A percentile compares a stretch with the other conserved stretches of the same genome.
These are phyloP conservation scores for Salix arbutifolia DNA, from an alignment of 345 rosid species.

Conservation along the genomic window DNA sequence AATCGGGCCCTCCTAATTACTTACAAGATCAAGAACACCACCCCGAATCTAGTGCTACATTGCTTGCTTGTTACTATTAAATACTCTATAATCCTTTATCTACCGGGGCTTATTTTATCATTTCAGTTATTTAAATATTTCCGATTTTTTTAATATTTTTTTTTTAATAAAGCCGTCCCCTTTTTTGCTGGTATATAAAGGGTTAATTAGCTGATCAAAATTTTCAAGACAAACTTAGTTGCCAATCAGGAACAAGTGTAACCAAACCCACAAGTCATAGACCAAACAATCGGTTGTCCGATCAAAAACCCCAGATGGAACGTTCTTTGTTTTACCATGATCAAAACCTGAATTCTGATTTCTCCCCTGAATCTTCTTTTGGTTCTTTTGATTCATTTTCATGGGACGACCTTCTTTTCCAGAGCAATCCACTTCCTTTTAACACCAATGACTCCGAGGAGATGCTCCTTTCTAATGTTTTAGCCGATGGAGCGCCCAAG, in stretches of 20 bases:
- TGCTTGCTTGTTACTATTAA: neutral
- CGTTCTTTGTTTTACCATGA: slow-evolving; percentile 14
- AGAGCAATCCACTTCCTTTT: slow-evolving; percentile 34
- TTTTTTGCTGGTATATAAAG: slow-evolving; percentile 7
- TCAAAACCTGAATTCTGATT: slow-evolving; percentile 14
- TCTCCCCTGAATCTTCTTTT: slow-evolving; percentile 34
- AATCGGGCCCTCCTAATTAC: neutral
- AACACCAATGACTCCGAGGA: slow-evolving; percentile 40
- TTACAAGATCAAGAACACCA: neutral
- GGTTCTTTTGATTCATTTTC: slow-evolving; percentile 29
- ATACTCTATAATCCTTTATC: neutral
- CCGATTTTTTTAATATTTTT: neutral
- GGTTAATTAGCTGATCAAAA: neutral
- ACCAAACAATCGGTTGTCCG: neutral
- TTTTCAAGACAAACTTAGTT: neutral
- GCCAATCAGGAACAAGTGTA: neutral
- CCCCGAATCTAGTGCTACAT: neutral
- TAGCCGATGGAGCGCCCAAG: slow-evolving; percentile 28
- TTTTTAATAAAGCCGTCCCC: neutral
- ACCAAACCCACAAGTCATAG: neutral
- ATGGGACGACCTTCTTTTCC: slow-evolving; percentile 37
- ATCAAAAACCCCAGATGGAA: slow-evolving; percentile 24
- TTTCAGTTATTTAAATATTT: neutral
- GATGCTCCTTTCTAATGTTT: slow-evolving; percentile 33
- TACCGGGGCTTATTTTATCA: neutral